Conservation (phyloP, 306 rosid species). For the Hippophae tibetana region DNA sequence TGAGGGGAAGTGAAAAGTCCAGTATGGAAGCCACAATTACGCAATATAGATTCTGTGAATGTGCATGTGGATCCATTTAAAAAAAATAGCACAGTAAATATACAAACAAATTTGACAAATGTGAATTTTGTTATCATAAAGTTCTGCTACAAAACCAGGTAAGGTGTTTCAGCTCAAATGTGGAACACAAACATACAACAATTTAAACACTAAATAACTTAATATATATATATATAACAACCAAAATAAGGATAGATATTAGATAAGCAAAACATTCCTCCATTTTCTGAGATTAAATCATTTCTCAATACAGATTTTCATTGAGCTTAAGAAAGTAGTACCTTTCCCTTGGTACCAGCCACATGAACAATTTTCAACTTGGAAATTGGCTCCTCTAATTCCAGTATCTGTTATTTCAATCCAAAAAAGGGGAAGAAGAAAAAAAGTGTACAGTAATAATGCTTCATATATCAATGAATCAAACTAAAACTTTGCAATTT, state of each 20-base stretch:
- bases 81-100: constrained; percentile 14
- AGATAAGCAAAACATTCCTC: too few species aligned
- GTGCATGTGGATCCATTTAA: constrained; percentile 90
- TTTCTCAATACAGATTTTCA: background rate
- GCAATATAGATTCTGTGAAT: constrained; percentile 78
- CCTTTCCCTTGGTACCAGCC: constrained; percentile 99
- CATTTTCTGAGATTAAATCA: too few species aligned
- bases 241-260: too few species aligned
- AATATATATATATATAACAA: too few species aligned
- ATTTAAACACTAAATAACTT: background rate
- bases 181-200: background rate
- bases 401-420: constrained; percentile 47
- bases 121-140: background rate
- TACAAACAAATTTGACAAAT: constrained; percentile 5
- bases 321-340: constrained; percentile 11
- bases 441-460: background rate
- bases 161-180: too few species aligned
- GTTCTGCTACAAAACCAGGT: background rate
- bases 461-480: background rate
- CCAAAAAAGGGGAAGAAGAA: background rate
- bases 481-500: background rate
- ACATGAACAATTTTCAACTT: constrained; percentile 85
- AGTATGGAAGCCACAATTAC: constrained; percentile 77
- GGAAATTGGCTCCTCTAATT: constrained; percentile 71
- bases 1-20: constrained; percentile 98